Evolutionary conservation across 2,329 filamentous ascomycete species (phyloP).

Genomic region (Teratosphaeria viscida): DNA sequence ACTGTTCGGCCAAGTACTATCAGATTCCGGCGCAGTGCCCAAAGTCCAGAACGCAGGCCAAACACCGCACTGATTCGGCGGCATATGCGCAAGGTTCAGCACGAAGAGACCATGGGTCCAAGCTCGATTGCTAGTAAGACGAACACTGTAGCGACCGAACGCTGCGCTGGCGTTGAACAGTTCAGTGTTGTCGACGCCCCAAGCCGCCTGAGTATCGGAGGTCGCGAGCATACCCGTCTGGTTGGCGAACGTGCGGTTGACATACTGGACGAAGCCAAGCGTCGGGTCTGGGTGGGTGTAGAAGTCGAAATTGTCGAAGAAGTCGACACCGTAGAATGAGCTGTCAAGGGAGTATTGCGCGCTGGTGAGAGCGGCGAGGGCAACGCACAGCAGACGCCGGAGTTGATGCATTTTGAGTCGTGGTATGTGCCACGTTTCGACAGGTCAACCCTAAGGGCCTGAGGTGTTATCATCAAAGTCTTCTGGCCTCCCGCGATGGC

Average conservation of each 20-base stretch:
- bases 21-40: conserved; percentile 7
- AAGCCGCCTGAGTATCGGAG: conserved; percentile 9
- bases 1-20: conserved; percentile 32
- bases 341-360: conserved; percentile 27
- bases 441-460: background rate
- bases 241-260: conserved; percentile 25
- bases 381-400: background rate
- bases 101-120: conserved; percentile 40
- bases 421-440: background rate
- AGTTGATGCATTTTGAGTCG: background rate
- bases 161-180: conserved; percentile 25
- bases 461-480: background rate
- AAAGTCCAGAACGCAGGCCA: conserved; percentile 27
- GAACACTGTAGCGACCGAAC: conserved; percentile 31
- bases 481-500: background rate
- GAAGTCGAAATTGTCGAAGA: conserved; percentile 24
- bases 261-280: conserved; percentile 27
- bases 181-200: conserved; percentile 14
- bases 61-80: conserved; percentile 26
- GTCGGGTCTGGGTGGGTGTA: conserved; percentile 16
- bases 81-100: conserved; percentile 41
- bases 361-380: background rate
- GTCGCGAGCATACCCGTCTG: conserved; percentile 19
- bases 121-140: conserved; percentile 35
- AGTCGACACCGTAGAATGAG: conserved; percentile 30